Evolutionary conservation across 2,329 filamentous ascomycete genomes (phyloP).

Genomic region (Chaetothyriales sp.): DNA sequence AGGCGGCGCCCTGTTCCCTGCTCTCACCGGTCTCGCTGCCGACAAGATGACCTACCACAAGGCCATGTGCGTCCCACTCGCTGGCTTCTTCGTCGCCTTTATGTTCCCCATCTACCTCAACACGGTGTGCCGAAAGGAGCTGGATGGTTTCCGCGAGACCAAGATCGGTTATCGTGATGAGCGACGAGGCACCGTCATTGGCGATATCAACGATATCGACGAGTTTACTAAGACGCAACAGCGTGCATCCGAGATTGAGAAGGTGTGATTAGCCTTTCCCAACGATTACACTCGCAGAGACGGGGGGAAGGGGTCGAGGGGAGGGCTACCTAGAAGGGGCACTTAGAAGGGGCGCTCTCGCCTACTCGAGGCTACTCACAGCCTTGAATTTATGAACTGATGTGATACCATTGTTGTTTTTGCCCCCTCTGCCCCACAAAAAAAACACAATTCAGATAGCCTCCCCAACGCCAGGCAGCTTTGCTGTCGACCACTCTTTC

Average conservation of each 20-base stretch:
- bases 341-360: too few relatives aligned
- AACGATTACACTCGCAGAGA: background rate
- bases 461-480: too few relatives aligned
- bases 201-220: constrained; percentile 18
- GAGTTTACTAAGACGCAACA: constrained; percentile 15
- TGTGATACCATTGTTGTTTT: too few relatives aligned
- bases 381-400: too few relatives aligned
- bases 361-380: too few relatives aligned
- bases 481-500: too few relatives aligned
- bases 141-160: constrained; percentile 25
- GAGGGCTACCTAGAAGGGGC: too few relatives aligned
- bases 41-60: constrained; percentile 18
- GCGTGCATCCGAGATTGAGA: constrained; percentile 13
- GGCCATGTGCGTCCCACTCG: constrained; percentile 23
- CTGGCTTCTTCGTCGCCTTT: constrained; percentile 23
- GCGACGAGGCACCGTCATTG: constrained; percentile 19
- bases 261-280: constrained; percentile 11
- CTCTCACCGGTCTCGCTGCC: constrained; percentile 32
- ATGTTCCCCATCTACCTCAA: constrained; percentile 25
- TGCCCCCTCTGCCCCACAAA: too few relatives aligned
- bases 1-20: constrained; percentile 56
- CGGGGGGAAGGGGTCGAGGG: too few relatives aligned
- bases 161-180: constrained; percentile 24
- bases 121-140: constrained; percentile 21
- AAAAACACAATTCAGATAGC: too few relatives aligned